Evolutionary conservation across 2,329 filamentous ascomycete species (phyloP).

Genomic region (Sclerotinia minor): DNA sequence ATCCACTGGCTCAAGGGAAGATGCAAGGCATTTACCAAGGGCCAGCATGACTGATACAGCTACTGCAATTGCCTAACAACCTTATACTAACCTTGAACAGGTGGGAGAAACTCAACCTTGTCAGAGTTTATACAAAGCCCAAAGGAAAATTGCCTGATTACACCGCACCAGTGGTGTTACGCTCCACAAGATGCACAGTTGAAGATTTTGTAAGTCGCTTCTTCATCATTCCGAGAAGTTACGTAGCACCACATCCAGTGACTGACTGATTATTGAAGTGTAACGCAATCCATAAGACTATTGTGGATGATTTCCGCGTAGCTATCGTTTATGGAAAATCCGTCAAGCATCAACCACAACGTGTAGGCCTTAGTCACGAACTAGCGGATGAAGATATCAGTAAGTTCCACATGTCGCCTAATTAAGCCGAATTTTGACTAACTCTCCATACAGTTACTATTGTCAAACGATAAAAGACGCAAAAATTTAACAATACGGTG

Average conservation of each 20-base stretch:
- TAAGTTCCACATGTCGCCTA: constrained; percentile 29
- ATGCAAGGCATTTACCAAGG: constrained; percentile 19
- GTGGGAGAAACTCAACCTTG: constrained; percentile 93
- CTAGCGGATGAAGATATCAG: constrained; percentile 94
- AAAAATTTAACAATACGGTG: constrained; percentile 10
- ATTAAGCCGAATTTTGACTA: neutral
- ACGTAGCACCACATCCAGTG: constrained; percentile 9
- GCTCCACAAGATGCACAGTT: constrained; percentile 78
- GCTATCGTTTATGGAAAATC: constrained; percentile 97
- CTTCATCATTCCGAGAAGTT: constrained; percentile 20
- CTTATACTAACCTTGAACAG: constrained; percentile 42
- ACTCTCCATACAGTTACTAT: constrained; percentile 53
- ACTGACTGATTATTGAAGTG: constrained; percentile 59
- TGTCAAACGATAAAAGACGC: constrained; percentile 59
- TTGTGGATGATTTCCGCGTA: constrained; percentile 91
- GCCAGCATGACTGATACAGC: neutral
- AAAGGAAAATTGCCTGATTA: constrained; percentile 96
- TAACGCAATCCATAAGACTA: constrained; percentile 94
- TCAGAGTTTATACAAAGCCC: constrained; percentile 95
- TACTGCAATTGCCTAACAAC: neutral
- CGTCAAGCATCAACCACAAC: constrained; percentile 97
- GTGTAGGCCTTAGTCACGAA: constrained; percentile 88
- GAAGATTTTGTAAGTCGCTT: constrained; percentile 85
- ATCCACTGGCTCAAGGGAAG: neutral
- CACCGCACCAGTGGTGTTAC: constrained; percentile 83